Percentiles rank a stretch among this genome's conserved stretches.
Conservation (phyloP, 345 rosid genomes). For the Linum tenue region DNA sequence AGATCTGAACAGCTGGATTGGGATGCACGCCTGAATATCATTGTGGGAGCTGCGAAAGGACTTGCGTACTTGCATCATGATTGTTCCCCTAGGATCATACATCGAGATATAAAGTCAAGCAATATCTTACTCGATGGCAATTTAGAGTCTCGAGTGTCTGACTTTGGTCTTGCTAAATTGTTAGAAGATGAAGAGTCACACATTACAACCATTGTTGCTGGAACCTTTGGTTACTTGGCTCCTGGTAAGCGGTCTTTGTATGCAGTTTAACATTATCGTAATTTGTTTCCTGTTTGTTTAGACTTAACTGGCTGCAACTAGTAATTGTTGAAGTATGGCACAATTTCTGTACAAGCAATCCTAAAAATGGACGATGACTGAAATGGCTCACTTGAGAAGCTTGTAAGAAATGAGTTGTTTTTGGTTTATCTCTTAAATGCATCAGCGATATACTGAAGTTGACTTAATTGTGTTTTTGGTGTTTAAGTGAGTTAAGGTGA, state of each 20-base stretch:
- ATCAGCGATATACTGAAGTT: no score
- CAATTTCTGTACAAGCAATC: no score
- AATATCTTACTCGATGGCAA: conserved; percentile 95
- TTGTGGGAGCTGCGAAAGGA: conserved; percentile 97
- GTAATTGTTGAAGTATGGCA: no score
- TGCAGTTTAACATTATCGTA: not conserved
- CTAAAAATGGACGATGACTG: no score
- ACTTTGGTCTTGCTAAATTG: conserved; percentile 95
- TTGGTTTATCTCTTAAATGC: not conserved
- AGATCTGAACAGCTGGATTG: conserved; percentile 82
- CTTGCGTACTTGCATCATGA: conserved; percentile 94
- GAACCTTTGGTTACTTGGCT: conserved; percentile 97
- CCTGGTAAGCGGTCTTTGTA: conserved; percentile 58
- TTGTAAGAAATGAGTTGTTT: not conserved
- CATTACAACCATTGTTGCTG: conserved; percentile 97
- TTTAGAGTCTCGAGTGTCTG: conserved; percentile 95
- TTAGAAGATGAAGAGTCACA: conserved; percentile 95
- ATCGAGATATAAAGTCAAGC: conserved; percentile 97
- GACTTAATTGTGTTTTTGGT: no score
- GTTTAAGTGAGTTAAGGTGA: no score
- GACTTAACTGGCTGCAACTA: no score
- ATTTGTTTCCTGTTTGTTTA: no score
- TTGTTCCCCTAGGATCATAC: conserved; percentile 97
- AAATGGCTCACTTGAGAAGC: no score
- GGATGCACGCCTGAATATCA: conserved; percentile 87